Evolutionary conservation across 208 protist species (phyloP).

Genomic region (Wallacemonas sp.): DNA sequence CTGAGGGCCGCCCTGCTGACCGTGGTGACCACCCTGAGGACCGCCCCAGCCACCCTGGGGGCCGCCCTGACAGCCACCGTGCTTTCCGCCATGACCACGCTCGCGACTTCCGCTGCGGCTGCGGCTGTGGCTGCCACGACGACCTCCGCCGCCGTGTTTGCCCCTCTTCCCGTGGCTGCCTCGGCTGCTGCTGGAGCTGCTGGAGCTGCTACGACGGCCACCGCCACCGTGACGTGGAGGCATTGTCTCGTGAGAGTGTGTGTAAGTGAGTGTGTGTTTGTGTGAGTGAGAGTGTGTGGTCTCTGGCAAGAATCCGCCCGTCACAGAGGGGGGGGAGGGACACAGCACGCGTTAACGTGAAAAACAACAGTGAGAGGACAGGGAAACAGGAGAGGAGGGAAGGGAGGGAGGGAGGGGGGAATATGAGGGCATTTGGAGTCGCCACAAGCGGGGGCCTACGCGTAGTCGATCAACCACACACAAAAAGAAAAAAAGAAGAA

Average conservation of each 20-base stretch:
- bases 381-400: too few relatives aligned
- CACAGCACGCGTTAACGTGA: too few relatives aligned
- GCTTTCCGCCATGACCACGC: neutral
- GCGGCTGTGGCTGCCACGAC: neutral
- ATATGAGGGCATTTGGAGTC: too few relatives aligned
- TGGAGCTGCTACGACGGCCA: constrained; percentile 8
- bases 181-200: neutral
- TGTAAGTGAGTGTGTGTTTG: neutral
- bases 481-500: constrained; percentile 1
- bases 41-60: too few relatives aligned
- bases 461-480: neutral
- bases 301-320: too few relatives aligned
- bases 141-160: neutral
- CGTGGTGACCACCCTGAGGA: neutral
- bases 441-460: too few relatives aligned
- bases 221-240: neutral
- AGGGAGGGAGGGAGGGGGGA: too few relatives aligned
- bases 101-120: neutral
- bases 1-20: neutral
- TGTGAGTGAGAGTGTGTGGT: too few relatives aligned
- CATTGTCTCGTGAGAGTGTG: neutral
- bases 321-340: too few relatives aligned
- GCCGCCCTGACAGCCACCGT: too few relatives aligned
- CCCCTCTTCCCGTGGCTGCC: neutral
- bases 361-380: too few relatives aligned